phyloP scores from a whole-genome alignment of 192 early-diverging fungal species.

The Coemansia sp. region DNA sequence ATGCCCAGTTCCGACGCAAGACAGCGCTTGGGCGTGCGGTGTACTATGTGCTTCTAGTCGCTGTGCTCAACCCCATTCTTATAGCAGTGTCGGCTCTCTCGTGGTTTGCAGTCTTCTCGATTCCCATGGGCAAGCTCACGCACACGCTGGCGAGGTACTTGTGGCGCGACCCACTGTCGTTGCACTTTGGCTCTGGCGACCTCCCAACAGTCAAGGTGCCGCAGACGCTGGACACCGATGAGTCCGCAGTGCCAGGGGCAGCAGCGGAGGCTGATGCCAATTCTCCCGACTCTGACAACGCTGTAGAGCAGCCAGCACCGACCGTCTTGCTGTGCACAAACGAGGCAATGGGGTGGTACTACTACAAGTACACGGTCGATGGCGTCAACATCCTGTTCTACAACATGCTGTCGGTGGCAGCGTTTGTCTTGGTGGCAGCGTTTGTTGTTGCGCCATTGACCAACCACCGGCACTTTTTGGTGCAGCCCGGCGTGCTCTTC shows the following conservation, averaged over 20 bases:
- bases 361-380: slow-evolving; percentile 95
- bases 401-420: slow-evolving; percentile 80
- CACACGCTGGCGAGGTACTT: slow-evolving; percentile 78
- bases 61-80: slow-evolving; percentile 70
- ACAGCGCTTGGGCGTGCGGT: slow-evolving; percentile 37
- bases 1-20: slow-evolving; percentile 20
- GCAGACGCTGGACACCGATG: neutral
- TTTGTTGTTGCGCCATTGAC: slow-evolving; percentile 64
- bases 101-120: slow-evolving; percentile 82
- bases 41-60: slow-evolving; percentile 24
- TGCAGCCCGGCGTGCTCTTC: slow-evolving; percentile 67
- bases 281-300: neutral
- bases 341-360: slow-evolving; percentile 85
- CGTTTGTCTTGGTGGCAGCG: slow-evolving; percentile 81
- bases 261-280: neutral
- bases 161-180: slow-evolving; percentile 70
- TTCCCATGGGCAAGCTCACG: slow-evolving; percentile 95
- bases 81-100: slow-evolving; percentile 71
- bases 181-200: slow-evolving; percentile 66
- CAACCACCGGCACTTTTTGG: slow-evolving; percentile 55
- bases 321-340: slow-evolving; percentile 83
- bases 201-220: slow-evolving; percentile 50
- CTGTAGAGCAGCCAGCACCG: slow-evolving; percentile 42
- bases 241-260: neutral
- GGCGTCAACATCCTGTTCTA: slow-evolving; percentile 97